Evolutionary conservation across 1,284 basidiomycete species (phyloP), one percentile per base, ranked within the genome.

Genomic region (Uromyces viciae-fabae): DNA sequence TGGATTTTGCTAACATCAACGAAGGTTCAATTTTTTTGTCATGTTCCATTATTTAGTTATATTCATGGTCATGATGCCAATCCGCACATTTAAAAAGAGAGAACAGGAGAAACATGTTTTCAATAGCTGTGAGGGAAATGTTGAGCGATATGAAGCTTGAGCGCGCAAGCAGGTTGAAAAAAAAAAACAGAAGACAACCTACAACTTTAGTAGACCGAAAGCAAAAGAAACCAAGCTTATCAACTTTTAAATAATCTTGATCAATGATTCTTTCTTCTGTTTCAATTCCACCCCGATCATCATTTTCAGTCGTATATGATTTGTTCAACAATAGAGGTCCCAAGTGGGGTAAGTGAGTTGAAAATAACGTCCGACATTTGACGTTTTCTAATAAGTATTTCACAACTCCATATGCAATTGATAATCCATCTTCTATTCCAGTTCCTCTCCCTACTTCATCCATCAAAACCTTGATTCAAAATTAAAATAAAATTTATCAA

Each of bases 391-490:
- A 87, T 19, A 99, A 89, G 84, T 96, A 91, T 84, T 95, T 90
- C 17, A 97, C 88, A 0, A 94, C 91, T 0, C 94, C 93, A 85
- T 94, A 98, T 0, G 95, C 95, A 66, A 99, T 94, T 0, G 95
- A 92, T 22, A 98, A 87, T 3, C 97, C 96, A 83, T 98, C 95
- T 80, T 91, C 90, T 5, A 95, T 91, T 0, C 94, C 95, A 1
- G 97, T 99, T 28, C 96, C 96, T 83, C 96, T 89, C 1, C 96
- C 96, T 25, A 99, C 93, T 87, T 99, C 96, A 85, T 98, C 95
- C 93, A 98, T 95, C 83, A 98, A 95, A n/a, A n/a, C n/a, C n/a
- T n/a, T n/a, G 42, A 0, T 5, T n/a, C 33, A 22, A 52, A 66
- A 22, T 69, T 81, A 74, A 62, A 76, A 33, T 36, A n/a, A 52